Evolutionary conservation across 495 filamentous ascomycete genomes (phyloP).

Genomic region (Durotheca rogersii): DNA sequence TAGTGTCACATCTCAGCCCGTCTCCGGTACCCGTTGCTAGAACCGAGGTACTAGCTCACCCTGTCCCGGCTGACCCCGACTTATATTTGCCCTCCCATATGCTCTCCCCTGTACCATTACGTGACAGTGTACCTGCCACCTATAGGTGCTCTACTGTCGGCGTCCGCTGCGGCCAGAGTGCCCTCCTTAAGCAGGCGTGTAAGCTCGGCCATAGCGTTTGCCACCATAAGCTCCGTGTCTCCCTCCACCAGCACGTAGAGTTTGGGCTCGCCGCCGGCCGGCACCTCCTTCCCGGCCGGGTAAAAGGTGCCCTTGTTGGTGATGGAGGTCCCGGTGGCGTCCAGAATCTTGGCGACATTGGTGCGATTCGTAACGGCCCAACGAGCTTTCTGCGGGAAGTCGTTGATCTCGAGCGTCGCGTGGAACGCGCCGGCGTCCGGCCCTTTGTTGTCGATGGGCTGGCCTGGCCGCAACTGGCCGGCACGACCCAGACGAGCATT

Average conservation of each 20-base stretch:
- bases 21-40: slow-evolving; percentile 6
- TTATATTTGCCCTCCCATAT: not conserved
- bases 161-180: slow-evolving; percentile 86
- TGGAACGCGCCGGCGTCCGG: slow-evolving; percentile 97
- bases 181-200: slow-evolving; percentile 86
- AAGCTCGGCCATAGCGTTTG: slow-evolving; percentile 87
- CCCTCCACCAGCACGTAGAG: slow-evolving; percentile 97
- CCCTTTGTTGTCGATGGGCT: slow-evolving; percentile 97
- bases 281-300: slow-evolving; percentile 73
- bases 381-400: slow-evolving; percentile 97
- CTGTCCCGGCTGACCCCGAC: slow-evolving; percentile 4
- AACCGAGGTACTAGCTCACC: slow-evolving; percentile 1
- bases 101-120: slow-evolving; percentile 37
- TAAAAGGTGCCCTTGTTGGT: slow-evolving; percentile 97
- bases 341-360: slow-evolving; percentile 97
- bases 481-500: slow-evolving; percentile 82
- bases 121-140: slow-evolving; percentile 90
- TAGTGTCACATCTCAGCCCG: too few species aligned
- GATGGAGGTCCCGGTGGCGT: slow-evolving; percentile 91
- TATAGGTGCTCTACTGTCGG: slow-evolving; percentile 73
- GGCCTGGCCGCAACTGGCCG: slow-evolving; percentile 81
- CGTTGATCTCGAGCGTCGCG: slow-evolving; percentile 97
- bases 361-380: slow-evolving; percentile 99
- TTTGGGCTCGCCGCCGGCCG: slow-evolving; percentile 74
- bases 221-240: slow-evolving; percentile 90